Conservation (phyloP, 768 basidiomycete genomes). For the Suillus discolor region DNA sequence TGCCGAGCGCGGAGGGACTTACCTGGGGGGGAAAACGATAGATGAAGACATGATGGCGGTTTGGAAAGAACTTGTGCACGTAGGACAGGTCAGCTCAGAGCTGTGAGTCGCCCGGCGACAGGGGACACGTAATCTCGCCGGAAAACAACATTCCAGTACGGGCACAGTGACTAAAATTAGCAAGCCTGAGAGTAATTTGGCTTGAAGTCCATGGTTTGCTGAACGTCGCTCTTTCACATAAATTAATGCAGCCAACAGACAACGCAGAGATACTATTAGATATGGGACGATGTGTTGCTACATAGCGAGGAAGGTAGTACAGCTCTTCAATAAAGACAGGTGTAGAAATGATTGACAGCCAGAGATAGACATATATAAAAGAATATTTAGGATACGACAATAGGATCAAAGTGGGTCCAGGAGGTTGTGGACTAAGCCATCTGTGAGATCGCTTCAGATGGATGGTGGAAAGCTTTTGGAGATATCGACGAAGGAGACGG, state of each 20-base stretch:
- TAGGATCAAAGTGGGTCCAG: not conserved
- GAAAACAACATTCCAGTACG: not conserved
- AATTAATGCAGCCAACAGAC: not conserved
- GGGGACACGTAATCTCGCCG: not conserved
- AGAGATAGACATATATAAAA: not conserved
- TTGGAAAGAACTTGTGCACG: not conserved
- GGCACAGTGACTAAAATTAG: constrained; percentile 3
- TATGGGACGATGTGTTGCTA: not conserved
- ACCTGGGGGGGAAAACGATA: constrained; percentile 9
- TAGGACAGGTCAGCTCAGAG: not conserved
- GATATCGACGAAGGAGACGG: constrained; percentile 2
- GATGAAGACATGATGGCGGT: constrained; percentile 6
- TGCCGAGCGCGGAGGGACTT: not conserved
- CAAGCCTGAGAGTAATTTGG: not conserved
- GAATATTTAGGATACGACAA: not conserved
- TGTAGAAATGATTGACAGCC: constrained; percentile 1
- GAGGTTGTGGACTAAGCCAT: not conserved
- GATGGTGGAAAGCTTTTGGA: not conserved
- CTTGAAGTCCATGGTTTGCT: not conserved
- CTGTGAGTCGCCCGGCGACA: not conserved
- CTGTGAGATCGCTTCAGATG: not conserved
- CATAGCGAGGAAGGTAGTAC: constrained; percentile 1
- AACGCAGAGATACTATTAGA: not conserved
- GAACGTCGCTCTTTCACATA: too few species aligned
- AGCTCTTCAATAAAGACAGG: not conserved